phyloP scores from a whole-genome alignment of 257 asterid species.

The Ehretia macrophylla region DNA sequence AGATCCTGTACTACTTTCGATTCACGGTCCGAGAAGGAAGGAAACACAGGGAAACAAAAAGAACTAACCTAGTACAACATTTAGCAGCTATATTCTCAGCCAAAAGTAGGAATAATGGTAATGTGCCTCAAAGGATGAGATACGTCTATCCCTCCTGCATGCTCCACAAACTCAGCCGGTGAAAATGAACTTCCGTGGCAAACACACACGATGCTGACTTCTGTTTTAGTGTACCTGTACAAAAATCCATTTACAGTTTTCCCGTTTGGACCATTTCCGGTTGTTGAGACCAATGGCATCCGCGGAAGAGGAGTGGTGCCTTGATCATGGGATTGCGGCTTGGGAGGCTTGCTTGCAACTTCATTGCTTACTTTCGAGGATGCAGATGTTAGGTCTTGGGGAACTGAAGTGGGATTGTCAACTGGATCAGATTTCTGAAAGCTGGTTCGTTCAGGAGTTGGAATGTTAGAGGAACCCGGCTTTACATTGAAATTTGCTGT shows the following conservation, averaged over 20 bases:
- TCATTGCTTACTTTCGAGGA: constrained; percentile 3
- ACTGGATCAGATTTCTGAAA: constrained; percentile 1
- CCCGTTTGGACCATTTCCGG: constrained; percentile 70
- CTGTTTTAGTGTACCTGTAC: constrained; percentile 39
- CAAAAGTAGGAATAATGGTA: constrained; percentile 37
- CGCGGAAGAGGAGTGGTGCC: constrained; percentile 4
- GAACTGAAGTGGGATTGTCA: not conserved
- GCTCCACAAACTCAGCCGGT: constrained; percentile 72
- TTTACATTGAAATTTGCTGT: not conserved
- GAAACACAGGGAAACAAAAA: too few relatives aligned
- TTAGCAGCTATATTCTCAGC: not conserved
- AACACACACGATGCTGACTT: constrained; percentile 54
- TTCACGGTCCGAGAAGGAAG: too few relatives aligned
- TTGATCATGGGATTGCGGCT: constrained; percentile 8
- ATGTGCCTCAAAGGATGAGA: constrained; percentile 58
- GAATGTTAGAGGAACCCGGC: not conserved
- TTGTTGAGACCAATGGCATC: constrained; percentile 63
- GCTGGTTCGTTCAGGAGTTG: not conserved
- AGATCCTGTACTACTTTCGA: too few relatives aligned
- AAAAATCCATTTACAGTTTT: constrained; percentile 55
- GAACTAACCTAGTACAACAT: not conserved
- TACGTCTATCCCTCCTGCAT: constrained; percentile 56
- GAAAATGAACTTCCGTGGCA: constrained; percentile 63
- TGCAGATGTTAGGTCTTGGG: constrained; percentile 3
- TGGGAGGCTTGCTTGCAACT: not conserved